Evolutionary conservation across 495 filamentous ascomycete species (phyloP), one percentile per base, ranked within the genome.

Genomic region (Amorphotheca resinae): DNA sequence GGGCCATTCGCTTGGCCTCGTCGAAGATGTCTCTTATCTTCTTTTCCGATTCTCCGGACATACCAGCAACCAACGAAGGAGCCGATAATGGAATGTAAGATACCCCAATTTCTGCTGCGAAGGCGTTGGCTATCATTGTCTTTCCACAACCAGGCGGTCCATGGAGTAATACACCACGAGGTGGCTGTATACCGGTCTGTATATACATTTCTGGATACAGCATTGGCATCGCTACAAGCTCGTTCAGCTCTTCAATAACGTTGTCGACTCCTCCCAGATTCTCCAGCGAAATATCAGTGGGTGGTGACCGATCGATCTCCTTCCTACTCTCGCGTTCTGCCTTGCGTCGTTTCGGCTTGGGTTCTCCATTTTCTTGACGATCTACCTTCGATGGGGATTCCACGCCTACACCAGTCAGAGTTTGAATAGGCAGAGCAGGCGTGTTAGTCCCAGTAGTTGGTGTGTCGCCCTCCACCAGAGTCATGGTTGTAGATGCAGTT

Each of bases 41-140:
- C 66, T 93, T 93, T 62, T 98, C 91, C 0, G 86, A 94, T 54
- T 95, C 89, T 50, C 89, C 89, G 12, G 87, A 95, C 81, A 94
- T 95, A 1, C 91, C 89, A 14, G 84, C 86, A 0, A 96, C 79
- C 14, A 95, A 72, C 0, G 86, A 88, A 9, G 91, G 87, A 0
- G 86, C 91, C 2, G 85, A 86, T 11, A 96, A 78, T 2, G 87
- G 76, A 40, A 96, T 80, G 58, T 89, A 95, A 0, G 88, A 79
- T 9, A 91, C 74, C 2, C 83, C 86, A 18, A 95, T 66, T 44
- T 82, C 80, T 12, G 85, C 83, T 4, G 89, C 91, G 57, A 89
- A 84, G 1, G 89, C 89, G 55, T 89, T 84, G 1, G 85, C 87
- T 38, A 96, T 79, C 68, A 89, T 82, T 0, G 89, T 96, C 62